phyloP scores from a whole-genome alignment of 2,329 filamentous ascomycete genomes.

The Cucurbitaria berberidis region DNA sequence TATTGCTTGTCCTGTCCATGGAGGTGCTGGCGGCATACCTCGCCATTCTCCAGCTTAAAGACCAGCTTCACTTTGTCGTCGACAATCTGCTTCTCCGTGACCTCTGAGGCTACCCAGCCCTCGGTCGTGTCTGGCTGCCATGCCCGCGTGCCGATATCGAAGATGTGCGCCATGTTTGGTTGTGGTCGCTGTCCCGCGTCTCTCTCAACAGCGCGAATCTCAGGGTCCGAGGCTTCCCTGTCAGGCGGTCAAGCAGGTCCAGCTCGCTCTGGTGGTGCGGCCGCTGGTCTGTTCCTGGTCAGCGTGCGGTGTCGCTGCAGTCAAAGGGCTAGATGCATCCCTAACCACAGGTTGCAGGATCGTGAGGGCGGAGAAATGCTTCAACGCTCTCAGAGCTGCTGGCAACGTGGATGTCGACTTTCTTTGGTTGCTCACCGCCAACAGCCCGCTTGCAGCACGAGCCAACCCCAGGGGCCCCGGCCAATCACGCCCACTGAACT shows the following conservation, averaged over 20 bases:
- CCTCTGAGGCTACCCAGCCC: conserved; percentile 97
- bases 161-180: conserved; percentile 80
- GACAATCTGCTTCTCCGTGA: conserved; percentile 81
- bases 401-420: conserved; percentile 23
- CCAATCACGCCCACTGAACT: conserved; percentile 19
- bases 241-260: conserved; percentile 23
- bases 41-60: conserved; percentile 90
- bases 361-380: conserved; percentile 8
- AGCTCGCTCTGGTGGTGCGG: conserved; percentile 23
- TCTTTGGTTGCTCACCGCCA: conserved; percentile 30
- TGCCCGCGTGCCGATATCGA: conserved; percentile 94
- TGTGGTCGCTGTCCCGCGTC: conserved; percentile 31
- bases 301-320: conserved; percentile 33
- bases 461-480: conserved; percentile 11
- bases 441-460: conserved; percentile 24
- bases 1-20: neutral
- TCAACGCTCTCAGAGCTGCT: conserved; percentile 7
- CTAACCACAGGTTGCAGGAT: conserved; percentile 8
- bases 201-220: conserved; percentile 24
- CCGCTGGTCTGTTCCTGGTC: conserved; percentile 17
- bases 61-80: conserved; percentile 86
- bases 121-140: conserved; percentile 97
- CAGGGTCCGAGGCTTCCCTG: conserved; percentile 37
- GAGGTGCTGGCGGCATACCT: conserved; percentile 63
- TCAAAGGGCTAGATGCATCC: conserved; percentile 41